These are phyloP conservation scores for Cutaneotrichosporon arboriforme DNA, from an alignment of 1,284 basidiomycete species.

Conservation along the genomic window DNA sequence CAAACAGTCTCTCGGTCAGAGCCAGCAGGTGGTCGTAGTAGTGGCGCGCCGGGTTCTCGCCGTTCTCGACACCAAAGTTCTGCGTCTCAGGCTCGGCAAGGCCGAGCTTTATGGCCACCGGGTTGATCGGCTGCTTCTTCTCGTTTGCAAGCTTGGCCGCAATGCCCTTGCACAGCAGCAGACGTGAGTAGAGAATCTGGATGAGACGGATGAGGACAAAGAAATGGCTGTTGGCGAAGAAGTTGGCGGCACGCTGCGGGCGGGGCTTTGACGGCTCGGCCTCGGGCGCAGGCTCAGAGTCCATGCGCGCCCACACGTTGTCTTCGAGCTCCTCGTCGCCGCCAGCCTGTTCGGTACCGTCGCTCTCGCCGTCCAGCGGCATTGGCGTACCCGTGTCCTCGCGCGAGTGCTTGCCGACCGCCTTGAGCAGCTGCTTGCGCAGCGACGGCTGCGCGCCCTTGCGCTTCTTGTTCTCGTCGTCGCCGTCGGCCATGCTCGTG, in stretches of 20 bases:
- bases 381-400: constrained; percentile 39
- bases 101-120: constrained; percentile 58
- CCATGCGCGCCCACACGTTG: constrained; percentile 51
- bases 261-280: constrained; percentile 12
- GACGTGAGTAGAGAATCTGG: constrained; percentile 80
- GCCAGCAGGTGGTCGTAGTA: constrained; percentile 85
- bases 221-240: constrained; percentile 90
- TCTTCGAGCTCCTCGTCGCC: constrained; percentile 43
- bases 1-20: constrained; percentile 89
- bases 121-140: constrained; percentile 52
- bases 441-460: constrained; percentile 54
- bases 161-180: constrained; percentile 69
- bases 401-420: constrained; percentile 57
- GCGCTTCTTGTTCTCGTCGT: constrained; percentile 44
- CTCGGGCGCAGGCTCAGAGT: constrained; percentile 24
- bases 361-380: not conserved
- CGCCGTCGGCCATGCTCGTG: constrained; percentile 45
- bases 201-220: constrained; percentile 82
- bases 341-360: constrained; percentile 26
- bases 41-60: constrained; percentile 55
- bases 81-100: constrained; percentile 54
- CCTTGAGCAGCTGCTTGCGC: constrained; percentile 70
- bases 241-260: constrained; percentile 51
- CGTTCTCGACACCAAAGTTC: constrained; percentile 46
- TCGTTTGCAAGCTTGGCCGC: constrained; percentile 52